phyloP scores from a whole-genome alignment of 2,329 filamentous ascomycete genomes.

The Penicillium nordicum region DNA sequence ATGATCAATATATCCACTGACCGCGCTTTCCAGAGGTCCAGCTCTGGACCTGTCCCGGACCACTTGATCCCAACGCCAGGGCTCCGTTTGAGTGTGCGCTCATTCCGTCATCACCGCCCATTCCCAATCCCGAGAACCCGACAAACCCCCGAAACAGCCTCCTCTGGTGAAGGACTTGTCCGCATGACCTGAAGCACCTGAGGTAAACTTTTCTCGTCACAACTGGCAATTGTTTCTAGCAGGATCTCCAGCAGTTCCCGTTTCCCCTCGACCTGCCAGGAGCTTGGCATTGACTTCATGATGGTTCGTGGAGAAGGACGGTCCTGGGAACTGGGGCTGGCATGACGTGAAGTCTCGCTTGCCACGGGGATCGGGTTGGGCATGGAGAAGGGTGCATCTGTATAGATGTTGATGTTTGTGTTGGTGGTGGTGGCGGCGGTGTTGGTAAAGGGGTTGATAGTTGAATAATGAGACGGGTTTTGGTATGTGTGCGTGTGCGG shows the following conservation, averaged over 20 bases:
- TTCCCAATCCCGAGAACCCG: slow-evolving; percentile 20
- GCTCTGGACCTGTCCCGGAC: neutral
- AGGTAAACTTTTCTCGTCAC: slow-evolving; percentile 25
- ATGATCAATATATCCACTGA: neutral
- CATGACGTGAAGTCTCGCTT: neutral
- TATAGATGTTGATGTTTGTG: neutral
- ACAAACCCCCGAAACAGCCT: slow-evolving; percentile 27
- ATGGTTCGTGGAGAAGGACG: slow-evolving; percentile 2
- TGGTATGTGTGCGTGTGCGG: neutral
- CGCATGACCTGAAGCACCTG: slow-evolving; percentile 30
- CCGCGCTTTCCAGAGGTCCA: neutral
- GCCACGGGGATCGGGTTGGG: neutral
- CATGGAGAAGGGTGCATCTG: neutral
- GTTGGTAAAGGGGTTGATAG: neutral
- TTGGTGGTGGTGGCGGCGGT: neutral
- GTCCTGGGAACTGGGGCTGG: neutral
- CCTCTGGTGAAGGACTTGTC: slow-evolving; percentile 27
- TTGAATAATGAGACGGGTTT: neutral
- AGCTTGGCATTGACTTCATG: slow-evolving; percentile 14
- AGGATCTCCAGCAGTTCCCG: slow-evolving; percentile 24
- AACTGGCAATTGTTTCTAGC: slow-evolving; percentile 27
- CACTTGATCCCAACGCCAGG: neutral
- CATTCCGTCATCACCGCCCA: neutral
- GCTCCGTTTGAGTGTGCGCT: neutral
- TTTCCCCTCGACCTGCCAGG: slow-evolving; percentile 27